phyloP scores from a whole-genome alignment of 1,284 basidiomycete genomes.

The Ceratobasidium sp. region DNA sequence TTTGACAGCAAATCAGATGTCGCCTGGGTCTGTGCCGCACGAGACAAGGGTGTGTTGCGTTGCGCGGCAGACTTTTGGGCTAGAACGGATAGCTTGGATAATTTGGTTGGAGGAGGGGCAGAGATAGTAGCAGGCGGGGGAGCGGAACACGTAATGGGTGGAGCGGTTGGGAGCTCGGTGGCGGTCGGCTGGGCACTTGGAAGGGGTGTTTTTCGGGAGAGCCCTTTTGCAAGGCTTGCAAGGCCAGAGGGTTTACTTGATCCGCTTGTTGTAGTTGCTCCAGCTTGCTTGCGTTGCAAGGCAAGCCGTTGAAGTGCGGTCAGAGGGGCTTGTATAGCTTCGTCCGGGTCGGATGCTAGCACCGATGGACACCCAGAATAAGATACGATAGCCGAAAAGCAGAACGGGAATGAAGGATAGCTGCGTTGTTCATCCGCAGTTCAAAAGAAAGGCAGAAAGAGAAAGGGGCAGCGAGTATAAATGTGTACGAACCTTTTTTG shows the following conservation, averaged over 20 bases:
- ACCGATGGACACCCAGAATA: constrained; percentile 24
- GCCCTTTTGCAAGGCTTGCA: constrained; percentile 32
- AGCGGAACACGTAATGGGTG: constrained; percentile 17
- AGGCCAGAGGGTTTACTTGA: constrained; percentile 20
- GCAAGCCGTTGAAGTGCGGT: constrained; percentile 79
- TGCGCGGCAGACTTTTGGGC: constrained; percentile 35
- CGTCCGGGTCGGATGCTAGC: constrained; percentile 31
- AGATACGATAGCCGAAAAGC: background rate
- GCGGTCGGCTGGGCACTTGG: constrained; percentile 46
- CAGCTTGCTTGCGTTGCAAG: constrained; percentile 54
- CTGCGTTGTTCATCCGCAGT: background rate
- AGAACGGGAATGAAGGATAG: background rate
- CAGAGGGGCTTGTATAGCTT: constrained; percentile 66
- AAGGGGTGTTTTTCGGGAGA: constrained; percentile 44
- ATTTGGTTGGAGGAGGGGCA: constrained; percentile 24
- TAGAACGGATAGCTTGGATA: constrained; percentile 44
- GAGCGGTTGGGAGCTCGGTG: constrained; percentile 17
- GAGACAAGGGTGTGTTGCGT: background rate
- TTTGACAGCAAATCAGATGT: constrained; percentile 50
- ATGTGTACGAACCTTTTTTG: constrained; percentile 76
- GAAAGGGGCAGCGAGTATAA: constrained; percentile 40
- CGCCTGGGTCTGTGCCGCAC: background rate
- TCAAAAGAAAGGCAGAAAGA: constrained; percentile 25
- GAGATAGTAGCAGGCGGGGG: constrained; percentile 20
- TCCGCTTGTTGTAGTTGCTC: background rate